A percentile compares a stretch with the other conserved stretches of the same genome.
phyloP scores from a whole-genome alignment of 2,329 filamentous ascomycete genomes.

The Colletotrichum spinosum region DNA sequence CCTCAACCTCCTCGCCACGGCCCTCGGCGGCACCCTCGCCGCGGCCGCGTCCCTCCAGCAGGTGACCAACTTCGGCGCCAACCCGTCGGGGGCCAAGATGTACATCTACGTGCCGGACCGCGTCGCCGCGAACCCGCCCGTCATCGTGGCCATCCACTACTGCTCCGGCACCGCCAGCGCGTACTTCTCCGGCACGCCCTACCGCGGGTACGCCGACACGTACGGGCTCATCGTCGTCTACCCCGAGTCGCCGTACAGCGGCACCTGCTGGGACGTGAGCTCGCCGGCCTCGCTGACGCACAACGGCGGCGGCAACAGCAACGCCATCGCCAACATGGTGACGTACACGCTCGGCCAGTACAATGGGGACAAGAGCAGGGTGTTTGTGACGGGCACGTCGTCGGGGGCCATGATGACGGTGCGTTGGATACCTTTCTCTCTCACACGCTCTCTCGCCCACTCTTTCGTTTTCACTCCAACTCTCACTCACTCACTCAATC shows the following conservation, averaged over 20 bases:
- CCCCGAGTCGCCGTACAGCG: slow-evolving; percentile 63
- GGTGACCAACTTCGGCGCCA: slow-evolving; percentile 54
- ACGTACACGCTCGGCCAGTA: slow-evolving; percentile 64
- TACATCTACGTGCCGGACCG: slow-evolving; percentile 45
- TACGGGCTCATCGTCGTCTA: slow-evolving; percentile 65
- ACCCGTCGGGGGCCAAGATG: slow-evolving; percentile 42
- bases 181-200: slow-evolving; percentile 62
- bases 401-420: slow-evolving; percentile 64
- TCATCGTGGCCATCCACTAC: slow-evolving; percentile 66
- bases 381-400: slow-evolving; percentile 65
- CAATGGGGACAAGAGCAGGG: slow-evolving; percentile 59
- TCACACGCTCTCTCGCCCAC: too few species aligned
- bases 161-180: slow-evolving; percentile 62
- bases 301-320: slow-evolving; percentile 67
- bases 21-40: slow-evolving; percentile 36
- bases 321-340: slow-evolving; percentile 70
- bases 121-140: slow-evolving; percentile 51
- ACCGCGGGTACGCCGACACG: slow-evolving; percentile 55
- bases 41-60: slow-evolving; percentile 46
- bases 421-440: slow-evolving; percentile 15
- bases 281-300: slow-evolving; percentile 62
- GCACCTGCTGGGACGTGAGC: slow-evolving; percentile 69
- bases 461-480: too few species aligned
- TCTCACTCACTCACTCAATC: not conserved
- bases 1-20: slow-evolving; percentile 8